A percentile compares a stretch with the other conserved stretches of the same genome.
phyloP scores from a whole-genome alignment of 2,329 filamentous ascomycete species.

The Trichoderma citrinoviride region DNA sequence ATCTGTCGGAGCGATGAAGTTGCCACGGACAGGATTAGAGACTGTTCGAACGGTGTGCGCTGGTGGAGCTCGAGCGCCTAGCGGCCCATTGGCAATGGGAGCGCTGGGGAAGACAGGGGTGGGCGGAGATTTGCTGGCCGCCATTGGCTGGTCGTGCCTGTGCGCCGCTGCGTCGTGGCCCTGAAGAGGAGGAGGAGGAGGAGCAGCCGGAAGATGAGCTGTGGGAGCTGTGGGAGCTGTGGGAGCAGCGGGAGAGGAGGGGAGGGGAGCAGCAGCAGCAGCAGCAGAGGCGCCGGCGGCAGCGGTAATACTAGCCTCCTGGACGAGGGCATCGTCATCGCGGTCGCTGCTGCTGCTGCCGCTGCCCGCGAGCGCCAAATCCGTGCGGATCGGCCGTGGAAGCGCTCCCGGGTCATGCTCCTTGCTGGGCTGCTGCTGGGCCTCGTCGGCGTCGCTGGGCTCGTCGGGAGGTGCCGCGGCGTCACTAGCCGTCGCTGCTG shows the following conservation, averaged over 20 bases:
- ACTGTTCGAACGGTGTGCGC: conserved; percentile 45
- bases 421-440: neutral
- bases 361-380: conserved; percentile 32
- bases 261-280: no score
- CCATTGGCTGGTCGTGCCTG: conserved; percentile 73
- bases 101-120: conserved; percentile 56
- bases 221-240: no score
- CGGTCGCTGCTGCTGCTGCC: conserved; percentile 59
- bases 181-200: conserved; percentile 39
- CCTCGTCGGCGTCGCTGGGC: conserved; percentile 3
- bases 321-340: conserved; percentile 80
- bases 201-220: no score
- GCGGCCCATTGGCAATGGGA: conserved; percentile 23
- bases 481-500: conserved; percentile 23
- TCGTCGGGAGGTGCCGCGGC: conserved; percentile 31
- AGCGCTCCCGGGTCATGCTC: conserved; percentile 32
- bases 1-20: conserved; percentile 47
- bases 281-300: no score
- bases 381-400: conserved; percentile 56
- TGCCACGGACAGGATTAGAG: conserved; percentile 46
- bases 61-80: conserved; percentile 18
- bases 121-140: conserved; percentile 79
- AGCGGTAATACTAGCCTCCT: no score
- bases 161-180: conserved; percentile 68
- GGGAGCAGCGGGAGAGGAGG: no score